Evolutionary conservation across 352 stramenopile genomes (phyloP).

Genomic region (Phytophthora agathidicida): DNA sequence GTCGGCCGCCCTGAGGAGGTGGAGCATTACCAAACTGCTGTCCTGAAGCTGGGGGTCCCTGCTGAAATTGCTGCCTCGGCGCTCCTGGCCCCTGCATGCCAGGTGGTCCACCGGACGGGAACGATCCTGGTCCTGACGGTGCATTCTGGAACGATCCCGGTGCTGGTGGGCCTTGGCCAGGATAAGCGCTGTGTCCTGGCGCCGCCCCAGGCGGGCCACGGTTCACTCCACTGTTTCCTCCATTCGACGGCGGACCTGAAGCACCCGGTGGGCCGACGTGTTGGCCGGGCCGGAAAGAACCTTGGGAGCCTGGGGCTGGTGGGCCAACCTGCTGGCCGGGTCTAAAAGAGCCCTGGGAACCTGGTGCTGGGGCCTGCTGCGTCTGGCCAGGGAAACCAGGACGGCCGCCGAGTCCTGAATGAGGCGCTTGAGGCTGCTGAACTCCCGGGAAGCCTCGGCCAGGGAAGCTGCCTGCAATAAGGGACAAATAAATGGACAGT

Average conservation of each 20-base stretch:
- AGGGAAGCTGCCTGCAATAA: conserved; percentile 21
- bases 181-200: conserved; percentile 20
- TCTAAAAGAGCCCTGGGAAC: conserved; percentile 26
- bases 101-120: conserved; percentile 23
- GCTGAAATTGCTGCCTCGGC: conserved; percentile 29
- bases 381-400: conserved; percentile 25
- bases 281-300: conserved; percentile 20
- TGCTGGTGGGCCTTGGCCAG: conserved; percentile 18
- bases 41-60: conserved; percentile 22
- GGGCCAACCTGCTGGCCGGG: conserved; percentile 19
- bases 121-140: conserved; percentile 19
- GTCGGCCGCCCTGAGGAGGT: conserved; percentile 16
- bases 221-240: conserved; percentile 39
- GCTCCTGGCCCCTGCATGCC: conserved; percentile 15
- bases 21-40: conserved; percentile 19
- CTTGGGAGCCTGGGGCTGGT: conserved; percentile 14
- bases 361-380: conserved; percentile 15
- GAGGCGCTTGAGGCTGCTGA: conserved; percentile 35
- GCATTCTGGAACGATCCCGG: conserved; percentile 24
- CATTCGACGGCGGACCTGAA: conserved; percentile 42
- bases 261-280: conserved; percentile 7
- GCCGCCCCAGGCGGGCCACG: conserved; percentile 21
- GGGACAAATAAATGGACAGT: neutral
- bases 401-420: conserved; percentile 29
- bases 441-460: conserved; percentile 22